phyloP scores from a whole-genome alignment of 108 stramenopile genomes.

The Cyclotella atomus region DNA sequence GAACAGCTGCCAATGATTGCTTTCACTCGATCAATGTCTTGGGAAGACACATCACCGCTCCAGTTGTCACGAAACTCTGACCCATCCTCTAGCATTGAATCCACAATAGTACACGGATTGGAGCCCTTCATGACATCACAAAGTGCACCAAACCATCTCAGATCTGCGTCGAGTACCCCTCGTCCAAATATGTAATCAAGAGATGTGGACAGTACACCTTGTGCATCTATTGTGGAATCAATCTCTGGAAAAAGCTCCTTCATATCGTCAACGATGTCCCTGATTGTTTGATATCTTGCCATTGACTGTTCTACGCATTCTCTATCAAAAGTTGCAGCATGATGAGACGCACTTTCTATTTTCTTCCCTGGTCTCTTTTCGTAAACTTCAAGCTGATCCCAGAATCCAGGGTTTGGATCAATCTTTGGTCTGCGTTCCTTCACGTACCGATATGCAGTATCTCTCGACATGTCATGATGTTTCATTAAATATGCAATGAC shows the following conservation, averaged over 20 bases:
- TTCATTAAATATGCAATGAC: conserved; percentile 49
- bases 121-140: no score
- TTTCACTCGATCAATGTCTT: no score
- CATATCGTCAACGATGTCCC: background rate
- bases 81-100: no score
- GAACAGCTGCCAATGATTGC: no score
- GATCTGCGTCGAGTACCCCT: conserved; percentile 25
- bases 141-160: conserved; percentile 22
- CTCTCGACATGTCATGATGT: conserved; percentile 20
- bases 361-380: background rate
- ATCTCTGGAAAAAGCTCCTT: background rate
- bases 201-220: conserved; percentile 4
- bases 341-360: no score
- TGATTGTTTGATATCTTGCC: background rate
- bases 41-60: no score
- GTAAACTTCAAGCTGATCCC: conserved; percentile 34
- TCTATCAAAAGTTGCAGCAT: background rate
- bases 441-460: conserved; percentile 27
- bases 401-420: conserved; percentile 46
- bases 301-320: background rate
- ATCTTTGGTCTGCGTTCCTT: conserved; percentile 29
- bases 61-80: no score
- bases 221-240: background rate
- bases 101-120: no score
- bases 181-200: conserved; percentile 45